These are phyloP conservation scores for Blumeriella jaapii DNA, from an alignment of 2,329 filamentous ascomycete genomes.

Conservation along the genomic window DNA sequence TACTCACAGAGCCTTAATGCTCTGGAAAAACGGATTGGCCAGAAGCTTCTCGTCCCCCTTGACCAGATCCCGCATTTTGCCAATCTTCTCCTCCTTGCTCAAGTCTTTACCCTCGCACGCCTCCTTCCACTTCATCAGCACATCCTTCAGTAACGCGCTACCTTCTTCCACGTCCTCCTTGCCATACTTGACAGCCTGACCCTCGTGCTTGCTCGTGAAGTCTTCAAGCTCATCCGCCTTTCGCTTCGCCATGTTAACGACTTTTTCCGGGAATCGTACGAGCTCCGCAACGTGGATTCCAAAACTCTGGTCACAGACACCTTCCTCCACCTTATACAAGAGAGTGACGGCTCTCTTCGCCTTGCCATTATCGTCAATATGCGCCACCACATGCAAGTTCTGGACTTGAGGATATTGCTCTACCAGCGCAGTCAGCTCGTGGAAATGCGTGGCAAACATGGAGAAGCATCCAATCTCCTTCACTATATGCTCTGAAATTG, in stretches of 20 bases:
- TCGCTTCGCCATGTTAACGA: constrained; percentile 97
- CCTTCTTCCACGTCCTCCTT: constrained; percentile 86
- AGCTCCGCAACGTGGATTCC: constrained; percentile 97
- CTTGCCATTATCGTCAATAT: constrained; percentile 49
- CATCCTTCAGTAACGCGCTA: constrained; percentile 69
- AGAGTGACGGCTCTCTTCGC: constrained; percentile 72
- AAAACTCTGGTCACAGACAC: constrained; percentile 94
- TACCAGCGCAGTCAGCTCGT: constrained; percentile 85
- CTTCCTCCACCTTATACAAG: constrained; percentile 91
- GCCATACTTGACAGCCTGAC: constrained; percentile 48
- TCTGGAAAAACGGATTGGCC: constrained; percentile 59
- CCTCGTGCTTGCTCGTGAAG: constrained; percentile 71
- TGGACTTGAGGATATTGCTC: constrained; percentile 79
- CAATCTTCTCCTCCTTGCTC: constrained; percentile 65
- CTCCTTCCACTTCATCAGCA: constrained; percentile 77
- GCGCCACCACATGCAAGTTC: constrained; percentile 92
- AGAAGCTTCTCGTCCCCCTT: constrained; percentile 54
- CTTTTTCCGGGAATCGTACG: constrained; percentile 91
- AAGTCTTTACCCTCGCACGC: constrained; percentile 50
- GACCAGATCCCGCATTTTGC: constrained; percentile 69
- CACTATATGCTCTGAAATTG: constrained; percentile 94
- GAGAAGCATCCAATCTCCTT: constrained; percentile 89
- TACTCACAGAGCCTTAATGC: constrained; percentile 31
- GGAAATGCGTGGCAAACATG: constrained; percentile 96
- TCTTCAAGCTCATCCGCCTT: constrained; percentile 98